Percentiles rank a stretch among this genome's conserved stretches.
Conservation (phyloP, 495 filamentous ascomycete genomes). For the Aspergillus wentii region DNA sequence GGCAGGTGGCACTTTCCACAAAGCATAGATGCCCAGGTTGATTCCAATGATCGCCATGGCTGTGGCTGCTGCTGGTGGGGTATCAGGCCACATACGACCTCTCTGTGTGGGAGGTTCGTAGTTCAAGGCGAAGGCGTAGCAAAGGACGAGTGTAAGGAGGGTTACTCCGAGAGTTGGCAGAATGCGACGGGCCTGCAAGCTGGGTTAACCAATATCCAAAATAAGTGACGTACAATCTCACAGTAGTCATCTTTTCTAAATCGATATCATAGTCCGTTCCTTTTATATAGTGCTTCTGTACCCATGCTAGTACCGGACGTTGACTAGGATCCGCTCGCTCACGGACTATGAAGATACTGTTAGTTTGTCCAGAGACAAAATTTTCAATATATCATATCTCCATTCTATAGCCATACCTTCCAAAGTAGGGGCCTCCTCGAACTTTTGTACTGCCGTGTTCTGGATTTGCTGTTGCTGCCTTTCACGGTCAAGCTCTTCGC, state of each 20-base stretch:
- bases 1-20: conserved; percentile 64
- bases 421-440: conserved; percentile 29
- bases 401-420: conserved; percentile 38
- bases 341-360: conserved; percentile 21
- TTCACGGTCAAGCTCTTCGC: conserved; percentile 34
- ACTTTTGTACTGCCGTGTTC: conserved; percentile 49
- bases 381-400: too few relatives aligned
- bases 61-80: conserved; percentile 78
- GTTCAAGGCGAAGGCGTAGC: conserved; percentile 48
- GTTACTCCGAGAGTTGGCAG: conserved; percentile 59
- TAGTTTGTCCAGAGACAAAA: too few relatives aligned
- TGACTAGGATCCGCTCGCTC: conserved; percentile 39
- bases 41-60: conserved; percentile 57
- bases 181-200: conserved; percentile 49
- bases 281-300: conserved; percentile 41
- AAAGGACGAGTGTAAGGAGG: conserved; percentile 43
- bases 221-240: conserved; percentile 11
- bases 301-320: conserved; percentile 42
- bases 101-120: conserved; percentile 59
- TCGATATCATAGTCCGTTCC: conserved; percentile 31
- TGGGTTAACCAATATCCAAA: background rate
- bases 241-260: conserved; percentile 27
- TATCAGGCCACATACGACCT: conserved; percentile 63
- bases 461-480: conserved; percentile 32
- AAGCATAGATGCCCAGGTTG: conserved; percentile 57